Conservation (phyloP, 257 asterid genomes). For the Solanum chiquidenum region DNA sequence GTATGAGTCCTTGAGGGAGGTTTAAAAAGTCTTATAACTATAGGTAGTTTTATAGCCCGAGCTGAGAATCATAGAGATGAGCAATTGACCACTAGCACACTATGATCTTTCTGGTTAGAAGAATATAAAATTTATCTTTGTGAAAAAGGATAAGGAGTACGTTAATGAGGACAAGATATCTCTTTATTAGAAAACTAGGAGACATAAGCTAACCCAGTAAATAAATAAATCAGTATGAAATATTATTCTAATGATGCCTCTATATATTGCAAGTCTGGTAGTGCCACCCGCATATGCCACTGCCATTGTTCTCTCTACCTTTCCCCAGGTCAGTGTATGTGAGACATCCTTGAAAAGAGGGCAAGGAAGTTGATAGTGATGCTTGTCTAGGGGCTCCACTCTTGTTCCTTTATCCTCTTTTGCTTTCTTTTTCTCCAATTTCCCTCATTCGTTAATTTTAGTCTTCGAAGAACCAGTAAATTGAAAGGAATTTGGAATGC, state of each 20-base stretch:
- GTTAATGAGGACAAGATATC: not conserved
- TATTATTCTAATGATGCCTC: not conserved
- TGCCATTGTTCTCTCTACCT: not conserved
- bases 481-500: not conserved
- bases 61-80: not conserved
- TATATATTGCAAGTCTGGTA: not conserved
- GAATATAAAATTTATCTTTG: not conserved
- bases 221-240: not conserved
- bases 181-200: not conserved
- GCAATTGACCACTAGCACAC: not conserved
- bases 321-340: not conserved
- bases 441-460: not conserved
- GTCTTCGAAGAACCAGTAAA: not conserved
- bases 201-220: not conserved
- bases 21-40: not conserved
- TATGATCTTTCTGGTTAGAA: not conserved
- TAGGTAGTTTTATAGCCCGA: not conserved
- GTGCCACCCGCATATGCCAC: not conserved
- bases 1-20: not conserved
- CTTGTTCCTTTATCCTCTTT: not conserved
- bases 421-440: not conserved
- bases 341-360: not conserved
- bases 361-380: not conserved
- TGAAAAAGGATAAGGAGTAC: not conserved
- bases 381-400: not conserved